These are phyloP conservation scores for Dalbergia cultrata DNA, from an alignment of 306 rosid species.

Conservation along the genomic window DNA sequence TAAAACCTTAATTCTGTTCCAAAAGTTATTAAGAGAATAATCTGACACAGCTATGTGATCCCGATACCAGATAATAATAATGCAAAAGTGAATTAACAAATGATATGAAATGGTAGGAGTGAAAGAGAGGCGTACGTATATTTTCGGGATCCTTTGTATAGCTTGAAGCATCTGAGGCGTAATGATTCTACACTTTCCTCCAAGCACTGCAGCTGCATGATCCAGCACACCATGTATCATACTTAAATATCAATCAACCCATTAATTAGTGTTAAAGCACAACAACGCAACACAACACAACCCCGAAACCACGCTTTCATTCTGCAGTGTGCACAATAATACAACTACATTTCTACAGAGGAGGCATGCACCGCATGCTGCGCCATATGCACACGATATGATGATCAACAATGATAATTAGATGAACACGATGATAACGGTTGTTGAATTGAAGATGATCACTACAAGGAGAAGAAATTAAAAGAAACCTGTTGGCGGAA, in stretches of 20 bases:
- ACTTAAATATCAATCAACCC: not conserved
- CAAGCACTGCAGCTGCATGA: slow-evolving; percentile 84
- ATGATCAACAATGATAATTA: too few species aligned
- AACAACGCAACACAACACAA: not conserved
- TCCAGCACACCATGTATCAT: not conserved
- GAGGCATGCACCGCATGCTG: too few species aligned
- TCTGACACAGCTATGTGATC: not conserved
- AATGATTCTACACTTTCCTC: slow-evolving; percentile 90
- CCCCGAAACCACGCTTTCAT: not conserved
- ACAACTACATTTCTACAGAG: not conserved
- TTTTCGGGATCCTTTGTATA: slow-evolving; percentile 92
- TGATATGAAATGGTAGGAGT: not conserved
- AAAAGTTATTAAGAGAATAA: slow-evolving; percentile 3
- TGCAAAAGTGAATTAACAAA: slow-evolving; percentile 10
- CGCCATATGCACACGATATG: too few species aligned
- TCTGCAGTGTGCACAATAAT: not conserved
- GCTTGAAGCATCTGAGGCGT: slow-evolving; percentile 73
- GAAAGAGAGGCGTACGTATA: slow-evolving; percentile 67
- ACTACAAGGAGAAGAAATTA: not conserved
- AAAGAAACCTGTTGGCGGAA: slow-evolving; percentile 65
- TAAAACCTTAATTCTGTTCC: slow-evolving; percentile 18
- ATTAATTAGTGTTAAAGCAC: slow-evolving; percentile 16
- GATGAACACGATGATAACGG: too few species aligned
- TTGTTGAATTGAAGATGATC: too few species aligned
- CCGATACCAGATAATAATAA: not conserved